Evolutionary conservation across 2,329 filamentous ascomycete genomes (phyloP), one percentile per base, ranked within the genome.

Genomic region (Diaporthe capsici): DNA sequence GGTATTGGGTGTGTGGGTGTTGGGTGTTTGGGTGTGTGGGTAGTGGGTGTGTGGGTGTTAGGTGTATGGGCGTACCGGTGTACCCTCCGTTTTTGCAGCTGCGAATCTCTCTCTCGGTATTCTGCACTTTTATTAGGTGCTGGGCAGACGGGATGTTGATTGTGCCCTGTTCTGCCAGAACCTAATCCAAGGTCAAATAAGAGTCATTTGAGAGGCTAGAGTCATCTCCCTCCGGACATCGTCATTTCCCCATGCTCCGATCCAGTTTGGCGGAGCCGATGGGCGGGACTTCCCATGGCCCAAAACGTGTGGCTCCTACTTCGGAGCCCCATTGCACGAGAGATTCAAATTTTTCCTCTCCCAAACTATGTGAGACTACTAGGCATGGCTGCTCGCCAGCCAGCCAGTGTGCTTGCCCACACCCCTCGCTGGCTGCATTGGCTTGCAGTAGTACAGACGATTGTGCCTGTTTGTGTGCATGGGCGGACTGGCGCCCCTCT

Each of bases 171-270:
- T 39, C 28, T 53, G 44, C 44, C 13, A 51, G 12, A 51, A 34
- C 20, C 63, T 17, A 68, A 37, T 37, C 47, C 65, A 53, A 25
- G 65, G n/a, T 51, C 13, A 25, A 53, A 39, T 39, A 68, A 68
- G 65, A 68, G 65, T 68, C 65, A 68, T 68, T 68, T 68, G 65
- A 9, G 65, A 53, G 28, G 65, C 65, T 53, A 68, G 65, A 68
- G 65, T 53, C 65, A 68, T 68, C 47, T 68, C 47, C 13, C 6
- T 49, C 3, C 65, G 65, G 65, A 7, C 65, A 68, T 68, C 51
- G 71, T 76, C 74, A 73, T 63, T 76, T 70, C 74, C 74, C 70
- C 71, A 70, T 65, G 47, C 25, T 25, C 53, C 31, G 53, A 73
- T 73, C 74, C 31, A 51, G 68, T 72, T 49, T 75, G 63, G 58